Percentiles rank a stretch among this genome's conserved stretches.
These are phyloP conservation scores for Pseudoperonospora humuli DNA, from an alignment of 352 stramenopile species.

Conservation along the genomic window DNA sequence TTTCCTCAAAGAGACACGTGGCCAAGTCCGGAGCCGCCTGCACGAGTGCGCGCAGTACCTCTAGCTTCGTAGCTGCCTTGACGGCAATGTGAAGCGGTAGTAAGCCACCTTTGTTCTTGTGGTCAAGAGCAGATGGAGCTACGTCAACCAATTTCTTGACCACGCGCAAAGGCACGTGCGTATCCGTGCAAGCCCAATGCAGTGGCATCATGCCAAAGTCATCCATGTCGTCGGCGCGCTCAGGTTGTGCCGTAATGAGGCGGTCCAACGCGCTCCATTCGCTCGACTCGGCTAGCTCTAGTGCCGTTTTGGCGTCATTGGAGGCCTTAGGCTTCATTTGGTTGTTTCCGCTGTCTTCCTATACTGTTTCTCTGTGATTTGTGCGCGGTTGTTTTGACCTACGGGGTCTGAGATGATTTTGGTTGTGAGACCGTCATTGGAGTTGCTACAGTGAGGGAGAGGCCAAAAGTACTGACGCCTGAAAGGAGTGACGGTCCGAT, in stretches of 20 bases:
- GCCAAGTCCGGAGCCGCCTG: slow-evolving; percentile 31
- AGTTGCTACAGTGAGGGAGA: slow-evolving; percentile 10
- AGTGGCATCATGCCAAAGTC: slow-evolving; percentile 84
- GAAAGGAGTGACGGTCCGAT: slow-evolving; percentile 15
- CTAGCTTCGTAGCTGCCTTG: slow-evolving; percentile 62
- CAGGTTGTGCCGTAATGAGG: slow-evolving; percentile 38
- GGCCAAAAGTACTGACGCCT: background rate
- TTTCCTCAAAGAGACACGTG: slow-evolving; percentile 51
- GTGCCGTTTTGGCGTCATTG: slow-evolving; percentile 34
- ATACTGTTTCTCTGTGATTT: background rate
- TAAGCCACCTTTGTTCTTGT: slow-evolving; percentile 73
- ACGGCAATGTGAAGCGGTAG: slow-evolving; percentile 77
- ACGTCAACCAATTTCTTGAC: slow-evolving; percentile 63
- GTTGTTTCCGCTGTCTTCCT: background rate
- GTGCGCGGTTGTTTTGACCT: background rate
- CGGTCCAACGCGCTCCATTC: slow-evolving; percentile 61
- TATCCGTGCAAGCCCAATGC: slow-evolving; percentile 79
- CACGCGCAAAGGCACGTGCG: slow-evolving; percentile 51
- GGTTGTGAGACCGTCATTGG: slow-evolving; percentile 24
- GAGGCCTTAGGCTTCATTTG: slow-evolving; percentile 21
- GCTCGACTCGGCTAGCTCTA: slow-evolving; percentile 66
- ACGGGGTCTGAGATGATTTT: slow-evolving; percentile 10
- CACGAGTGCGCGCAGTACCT: slow-evolving; percentile 55
- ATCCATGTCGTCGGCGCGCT: slow-evolving; percentile 64
- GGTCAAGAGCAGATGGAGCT: slow-evolving; percentile 36